A percentile compares a stretch with the other conserved stretches of the same genome.
These are phyloP conservation scores for Candida palmyrensis DNA, from an alignment of 805 yeast species.

Conservation along the genomic window DNA sequence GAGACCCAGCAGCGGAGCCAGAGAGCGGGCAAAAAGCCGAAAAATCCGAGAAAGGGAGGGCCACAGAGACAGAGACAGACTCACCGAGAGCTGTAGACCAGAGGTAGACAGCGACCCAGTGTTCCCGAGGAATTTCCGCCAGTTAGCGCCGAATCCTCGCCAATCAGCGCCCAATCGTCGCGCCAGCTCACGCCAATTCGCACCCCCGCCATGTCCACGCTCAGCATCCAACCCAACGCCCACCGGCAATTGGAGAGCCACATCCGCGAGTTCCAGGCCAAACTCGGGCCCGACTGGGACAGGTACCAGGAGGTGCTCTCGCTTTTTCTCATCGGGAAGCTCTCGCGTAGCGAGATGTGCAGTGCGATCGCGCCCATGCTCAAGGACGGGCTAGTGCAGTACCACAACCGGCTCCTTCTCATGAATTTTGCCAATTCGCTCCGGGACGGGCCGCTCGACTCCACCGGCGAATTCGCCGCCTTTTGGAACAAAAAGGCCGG, in stretches of 20 bases:
- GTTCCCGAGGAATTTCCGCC: no score
- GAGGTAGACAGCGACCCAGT: no score
- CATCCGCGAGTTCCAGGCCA: slow-evolving; percentile 67
- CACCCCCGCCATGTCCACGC: background rate
- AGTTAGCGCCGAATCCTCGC: no score
- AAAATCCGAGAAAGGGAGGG: no score
- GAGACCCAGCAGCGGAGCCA: no score
- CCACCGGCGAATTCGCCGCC: slow-evolving; percentile 35
- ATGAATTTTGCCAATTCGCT: slow-evolving; percentile 82
- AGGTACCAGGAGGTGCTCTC: slow-evolving; percentile 76
- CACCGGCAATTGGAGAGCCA: slow-evolving; percentile 38
- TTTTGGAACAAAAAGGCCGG: slow-evolving; percentile 44
- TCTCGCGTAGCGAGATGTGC: slow-evolving; percentile 72
- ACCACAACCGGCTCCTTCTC: slow-evolving; percentile 80
- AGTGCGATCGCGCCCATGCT: slow-evolving; percentile 54
- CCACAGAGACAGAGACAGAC: no score
- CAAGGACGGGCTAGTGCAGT: slow-evolving; percentile 38
- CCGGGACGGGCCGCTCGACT: slow-evolving; percentile 65
- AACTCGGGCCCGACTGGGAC: slow-evolving; percentile 81
- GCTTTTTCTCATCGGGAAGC: slow-evolving; percentile 69
- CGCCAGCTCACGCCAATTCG: no score
- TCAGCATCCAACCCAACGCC: slow-evolving; percentile 12
- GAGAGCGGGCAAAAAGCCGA: no score
- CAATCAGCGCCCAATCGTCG: no score
- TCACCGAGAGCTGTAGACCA: no score